A percentile compares a stretch with the other conserved stretches of the same genome.
Evolutionary conservation across 2,329 filamentous ascomycete genomes (phyloP).

Genomic region (Leptographium lundbergii): DNA sequence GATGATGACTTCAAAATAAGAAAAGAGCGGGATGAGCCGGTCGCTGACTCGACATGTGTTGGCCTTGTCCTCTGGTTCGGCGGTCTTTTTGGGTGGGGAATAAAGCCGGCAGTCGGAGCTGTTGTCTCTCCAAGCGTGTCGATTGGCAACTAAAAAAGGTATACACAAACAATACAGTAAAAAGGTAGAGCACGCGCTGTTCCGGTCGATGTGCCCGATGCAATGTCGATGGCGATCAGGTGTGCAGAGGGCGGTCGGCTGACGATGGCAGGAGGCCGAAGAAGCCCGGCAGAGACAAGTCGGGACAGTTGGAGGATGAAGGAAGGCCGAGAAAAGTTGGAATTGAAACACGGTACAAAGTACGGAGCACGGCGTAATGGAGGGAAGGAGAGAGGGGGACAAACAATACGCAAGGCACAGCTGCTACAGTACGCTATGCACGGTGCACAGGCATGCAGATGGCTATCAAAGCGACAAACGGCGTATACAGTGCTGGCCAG

Average conservation of each 20-base stretch:
- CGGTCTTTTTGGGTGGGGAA: neutral
- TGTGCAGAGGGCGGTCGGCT: neutral
- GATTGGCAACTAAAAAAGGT: neutral
- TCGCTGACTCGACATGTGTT: neutral
- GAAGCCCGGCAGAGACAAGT: neutral
- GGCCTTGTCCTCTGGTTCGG: neutral
- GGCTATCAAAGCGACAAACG: neutral
- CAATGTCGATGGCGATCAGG: neutral
- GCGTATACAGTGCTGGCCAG: neutral
- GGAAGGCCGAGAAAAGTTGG: neutral
- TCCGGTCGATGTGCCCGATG: neutral
- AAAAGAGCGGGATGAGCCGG: neutral
- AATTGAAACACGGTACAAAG: neutral
- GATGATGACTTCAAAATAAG: neutral
- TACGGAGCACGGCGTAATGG: neutral
- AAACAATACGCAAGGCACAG: neutral
- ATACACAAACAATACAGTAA: neutral
- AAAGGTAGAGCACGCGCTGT: neutral
- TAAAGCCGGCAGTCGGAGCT: neutral
- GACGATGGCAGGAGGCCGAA: neutral
- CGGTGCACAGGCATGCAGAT: neutral
- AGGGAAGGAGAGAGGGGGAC: neutral
- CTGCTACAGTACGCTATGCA: neutral
- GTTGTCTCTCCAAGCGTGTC: neutral
- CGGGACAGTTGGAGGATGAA: neutral